These are phyloP conservation scores for Phytophthora pluvialis DNA, from an alignment of 352 stramenopile genomes.

Conservation along the genomic window DNA sequence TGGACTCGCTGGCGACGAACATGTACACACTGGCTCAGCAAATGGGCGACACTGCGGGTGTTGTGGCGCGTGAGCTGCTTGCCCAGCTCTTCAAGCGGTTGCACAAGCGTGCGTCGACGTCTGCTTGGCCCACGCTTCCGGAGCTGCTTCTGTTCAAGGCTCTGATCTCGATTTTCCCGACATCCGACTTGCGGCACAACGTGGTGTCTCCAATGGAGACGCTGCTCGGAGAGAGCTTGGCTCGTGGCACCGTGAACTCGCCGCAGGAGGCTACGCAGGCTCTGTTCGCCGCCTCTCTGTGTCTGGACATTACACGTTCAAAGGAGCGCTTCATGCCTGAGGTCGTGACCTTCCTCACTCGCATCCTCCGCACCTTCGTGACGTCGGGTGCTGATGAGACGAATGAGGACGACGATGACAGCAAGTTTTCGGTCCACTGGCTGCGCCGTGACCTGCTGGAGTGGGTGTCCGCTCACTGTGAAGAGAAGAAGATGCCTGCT, in stretches of 20 bases:
- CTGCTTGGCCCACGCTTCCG: conserved; percentile 86
- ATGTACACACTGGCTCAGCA: conserved; percentile 93
- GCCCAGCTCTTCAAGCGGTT: conserved; percentile 92
- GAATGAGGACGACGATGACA: conserved; percentile 11
- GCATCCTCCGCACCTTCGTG: conserved; percentile 60
- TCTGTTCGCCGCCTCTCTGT: conserved; percentile 75
- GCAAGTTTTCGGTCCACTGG: conserved; percentile 46
- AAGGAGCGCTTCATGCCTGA: conserved; percentile 94
- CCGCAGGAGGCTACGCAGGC: conserved; percentile 85
- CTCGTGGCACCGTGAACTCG: conserved; percentile 71
- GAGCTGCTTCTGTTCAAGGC: conserved; percentile 92
- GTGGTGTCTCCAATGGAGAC: conserved; percentile 93
- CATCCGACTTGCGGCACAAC: conserved; percentile 94
- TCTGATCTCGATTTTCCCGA: conserved; percentile 92
- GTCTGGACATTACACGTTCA: conserved; percentile 79
- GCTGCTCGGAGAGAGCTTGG: conserved; percentile 90
- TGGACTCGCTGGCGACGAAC: conserved; percentile 83
- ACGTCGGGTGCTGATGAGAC: conserved; percentile 20
- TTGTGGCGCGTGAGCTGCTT: conserved; percentile 91
- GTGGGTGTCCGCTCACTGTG: conserved; percentile 35
- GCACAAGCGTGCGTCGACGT: conserved; percentile 56
- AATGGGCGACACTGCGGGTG: conserved; percentile 85
- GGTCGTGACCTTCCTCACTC: conserved; percentile 58
- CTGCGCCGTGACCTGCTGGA: conserved; percentile 55
- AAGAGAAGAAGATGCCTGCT: conserved; percentile 24